Evolutionary conservation across 2,329 filamentous ascomycete species (phyloP), one percentile per base, ranked within the genome.

Genomic region (Dryadomyces quercus-mongolicae): DNA sequence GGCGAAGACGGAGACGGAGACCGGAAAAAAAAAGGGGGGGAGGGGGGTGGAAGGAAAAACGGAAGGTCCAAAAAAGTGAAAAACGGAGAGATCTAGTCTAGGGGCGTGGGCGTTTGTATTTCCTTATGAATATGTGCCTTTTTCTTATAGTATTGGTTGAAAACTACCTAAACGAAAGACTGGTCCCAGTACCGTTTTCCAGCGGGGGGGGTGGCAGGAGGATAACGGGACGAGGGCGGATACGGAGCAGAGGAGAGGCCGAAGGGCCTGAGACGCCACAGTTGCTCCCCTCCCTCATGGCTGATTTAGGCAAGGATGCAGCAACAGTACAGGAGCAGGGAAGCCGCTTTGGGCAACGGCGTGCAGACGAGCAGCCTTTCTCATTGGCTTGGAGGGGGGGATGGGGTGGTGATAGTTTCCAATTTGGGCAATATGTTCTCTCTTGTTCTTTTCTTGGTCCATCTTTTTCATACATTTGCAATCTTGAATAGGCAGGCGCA

Each of bases 321-420:
- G 36, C 36, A 40, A 12, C 10, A 7, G 9, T 22, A 5, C n/a
- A 25, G 18, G 9, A 13, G 1, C 5, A 16, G 5, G 34, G 18
- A 9, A 25, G 31, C 49, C 43, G 34, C 2, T 51, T 42, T 51
- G 49, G 48, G 31, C 8, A 38, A 31, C 36, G 10, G 36, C 36
- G 36, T 40, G 36, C 36, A 40, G 36, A 40, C 36, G 36, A 49
- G 55, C 52, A 31, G 55, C 42, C 53, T 50, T 51, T 54, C 51
- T 53, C 40, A 53, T 55, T 57, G 53, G 55, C 36, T 21, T 9
- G 4, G 21, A 51, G 8, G 25, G 25, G 47, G 31, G n/a, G 38
- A 18, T 31, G 16, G 45, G 25, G 47, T 31, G 49, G 20, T 22
- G 18, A 7, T 21, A 34, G n/a, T 43, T 54, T 42, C 45, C 43